Conservation (phyloP, 2,329 filamentous ascomycete genomes). For the Arthrobotrys iridis region DNA sequence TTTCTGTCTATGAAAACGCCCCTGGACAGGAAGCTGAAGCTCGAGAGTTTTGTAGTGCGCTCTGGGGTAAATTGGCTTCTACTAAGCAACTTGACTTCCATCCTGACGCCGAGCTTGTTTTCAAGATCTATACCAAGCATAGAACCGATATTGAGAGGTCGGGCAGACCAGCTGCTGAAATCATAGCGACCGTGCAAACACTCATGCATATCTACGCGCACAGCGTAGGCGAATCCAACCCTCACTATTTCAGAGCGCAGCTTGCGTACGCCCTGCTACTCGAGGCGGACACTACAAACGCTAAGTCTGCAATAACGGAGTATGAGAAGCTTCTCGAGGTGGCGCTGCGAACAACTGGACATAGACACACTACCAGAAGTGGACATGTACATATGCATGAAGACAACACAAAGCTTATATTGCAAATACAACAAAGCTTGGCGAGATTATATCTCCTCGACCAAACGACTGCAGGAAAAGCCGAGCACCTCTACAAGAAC, state of each 20-base stretch:
- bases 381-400: no score
- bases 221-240: slow-evolving; percentile 9
- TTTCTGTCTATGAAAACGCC: slow-evolving; percentile 19
- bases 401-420: slow-evolving; percentile 26
- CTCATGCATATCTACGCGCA: slow-evolving; percentile 14
- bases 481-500: slow-evolving; percentile 30
- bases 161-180: not conserved
- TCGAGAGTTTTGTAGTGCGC: slow-evolving; percentile 12
- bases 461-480: slow-evolving; percentile 26
- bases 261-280: slow-evolving; percentile 32
- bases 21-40: slow-evolving; percentile 8
- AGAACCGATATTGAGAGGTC: slow-evolving; percentile 28
- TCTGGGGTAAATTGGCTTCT: slow-evolving; percentile 29
- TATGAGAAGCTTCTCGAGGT: slow-evolving; percentile 37
- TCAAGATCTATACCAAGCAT: slow-evolving; percentile 32
- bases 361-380: no score
- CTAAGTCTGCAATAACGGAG: slow-evolving; percentile 17
- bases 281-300: slow-evolving; percentile 7
- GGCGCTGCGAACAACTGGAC: not conserved
- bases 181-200: not conserved
- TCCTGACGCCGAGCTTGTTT: slow-evolving; percentile 25
- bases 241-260: slow-evolving; percentile 22
- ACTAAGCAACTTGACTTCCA: slow-evolving; percentile 20
- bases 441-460: slow-evolving; percentile 39
- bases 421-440: slow-evolving; percentile 42